These are phyloP conservation scores for Diospyros lotus DNA, from an alignment of 148 eudicot genomes.

Conservation along the genomic window DNA sequence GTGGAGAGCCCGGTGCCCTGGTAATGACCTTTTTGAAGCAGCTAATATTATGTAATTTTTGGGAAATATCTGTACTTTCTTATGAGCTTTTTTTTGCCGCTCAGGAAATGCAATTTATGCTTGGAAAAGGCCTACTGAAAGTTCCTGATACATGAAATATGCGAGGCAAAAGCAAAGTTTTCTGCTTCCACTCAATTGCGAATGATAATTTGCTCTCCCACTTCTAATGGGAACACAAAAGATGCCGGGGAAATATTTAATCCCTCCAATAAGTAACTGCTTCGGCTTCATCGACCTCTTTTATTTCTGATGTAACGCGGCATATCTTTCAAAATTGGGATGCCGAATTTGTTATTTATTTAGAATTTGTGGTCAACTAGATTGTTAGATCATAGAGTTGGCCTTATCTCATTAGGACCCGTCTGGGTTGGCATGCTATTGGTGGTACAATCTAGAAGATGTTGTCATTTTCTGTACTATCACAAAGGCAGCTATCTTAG, in stretches of 20 bases:
- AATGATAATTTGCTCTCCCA: constrained; percentile 10
- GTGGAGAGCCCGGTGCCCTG: too few species aligned
- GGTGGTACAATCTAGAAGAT: too few species aligned
- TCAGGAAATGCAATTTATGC: background rate
- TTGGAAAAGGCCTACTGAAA: background rate
- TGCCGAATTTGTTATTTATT: constrained; percentile 6
- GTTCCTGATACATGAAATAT: background rate
- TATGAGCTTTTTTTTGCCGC: background rate
- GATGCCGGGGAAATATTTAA: background rate
- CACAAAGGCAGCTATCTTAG: too few species aligned
- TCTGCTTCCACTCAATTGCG: background rate
- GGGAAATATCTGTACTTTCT: background rate
- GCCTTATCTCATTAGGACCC: background rate
- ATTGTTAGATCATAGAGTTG: background rate
- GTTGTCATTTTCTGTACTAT: background rate
- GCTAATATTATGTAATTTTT: background rate
- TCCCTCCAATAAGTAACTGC: constrained; percentile 5
- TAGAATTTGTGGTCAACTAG: constrained; percentile 8
- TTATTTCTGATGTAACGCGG: constrained; percentile 13
- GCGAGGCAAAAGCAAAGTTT: background rate
- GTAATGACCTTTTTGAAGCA: background rate
- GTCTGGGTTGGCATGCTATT: too few species aligned
- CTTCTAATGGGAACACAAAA: constrained; percentile 6
- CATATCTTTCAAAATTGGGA: constrained; percentile 18
- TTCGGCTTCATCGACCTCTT: constrained; percentile 12